Evolutionary conservation across 306 rosid genomes (phyloP).

Genomic region (Hylodesmum podocarpum): DNA sequence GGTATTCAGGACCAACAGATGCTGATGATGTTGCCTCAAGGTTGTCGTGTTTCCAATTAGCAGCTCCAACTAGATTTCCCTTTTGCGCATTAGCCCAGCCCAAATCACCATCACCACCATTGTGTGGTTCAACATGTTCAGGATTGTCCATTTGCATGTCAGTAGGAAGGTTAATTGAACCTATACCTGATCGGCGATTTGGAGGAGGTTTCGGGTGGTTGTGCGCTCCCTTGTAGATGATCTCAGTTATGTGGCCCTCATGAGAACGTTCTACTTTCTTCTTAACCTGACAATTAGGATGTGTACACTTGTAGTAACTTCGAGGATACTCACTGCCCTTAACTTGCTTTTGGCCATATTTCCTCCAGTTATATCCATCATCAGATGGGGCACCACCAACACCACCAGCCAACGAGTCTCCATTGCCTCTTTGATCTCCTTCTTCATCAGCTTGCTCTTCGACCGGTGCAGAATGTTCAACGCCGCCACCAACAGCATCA

Average conservation of each 20-base stretch:
- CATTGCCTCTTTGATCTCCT: slow-evolving; percentile 66
- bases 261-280: slow-evolving; percentile 93
- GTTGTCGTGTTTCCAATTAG: slow-evolving; percentile 75
- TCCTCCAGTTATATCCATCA: slow-evolving; percentile 96
- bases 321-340: slow-evolving; percentile 97
- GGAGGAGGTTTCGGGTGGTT: slow-evolving; percentile 82
- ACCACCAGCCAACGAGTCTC: slow-evolving; percentile 58
- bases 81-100: slow-evolving; percentile 61
- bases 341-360: slow-evolving; percentile 95
- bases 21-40: slow-evolving; percentile 80
- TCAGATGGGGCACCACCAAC: slow-evolving; percentile 72
- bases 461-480: slow-evolving; percentile 55
- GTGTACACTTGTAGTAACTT: slow-evolving; percentile 93
- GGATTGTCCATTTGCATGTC: slow-evolving; percentile 69
- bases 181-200: slow-evolving; percentile 68
- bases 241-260: slow-evolving; percentile 93
- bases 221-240: slow-evolving; percentile 93
- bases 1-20: slow-evolving; percentile 64
- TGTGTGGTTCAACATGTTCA: slow-evolving; percentile 61
- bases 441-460: slow-evolving; percentile 79
- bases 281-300: slow-evolving; percentile 81
- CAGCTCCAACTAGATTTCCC: slow-evolving; percentile 46
- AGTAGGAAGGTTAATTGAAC: slow-evolving; percentile 48
- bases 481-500: slow-evolving; percentile 43
- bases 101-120: slow-evolving; percentile 52